Evolutionary conservation across 495 filamentous ascomycete species (phyloP), one percentile per base, ranked within the genome.

Genomic region (Pyronema omphalodes): DNA sequence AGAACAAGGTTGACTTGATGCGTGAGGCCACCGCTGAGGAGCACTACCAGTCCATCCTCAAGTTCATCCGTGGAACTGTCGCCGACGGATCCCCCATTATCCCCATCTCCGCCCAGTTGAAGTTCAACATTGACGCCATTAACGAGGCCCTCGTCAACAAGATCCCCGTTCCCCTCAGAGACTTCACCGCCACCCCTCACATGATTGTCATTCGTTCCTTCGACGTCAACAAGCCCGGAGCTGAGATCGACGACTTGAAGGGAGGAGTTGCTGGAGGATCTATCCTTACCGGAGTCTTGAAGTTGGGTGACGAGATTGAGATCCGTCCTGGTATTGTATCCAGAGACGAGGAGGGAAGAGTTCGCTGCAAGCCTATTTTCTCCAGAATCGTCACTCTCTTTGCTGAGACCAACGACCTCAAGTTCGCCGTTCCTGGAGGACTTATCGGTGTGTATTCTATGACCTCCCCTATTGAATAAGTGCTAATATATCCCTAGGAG

Each of bases 141-240:
- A 93, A 91, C 71, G 89, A 96, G 67, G 76, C 82, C 54, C 85
- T 98, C 51, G 83, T 93, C 58, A 82, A 84, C 57, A 88, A 84
- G 65, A 94, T 98, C 57, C 93, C 93, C 15, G 81, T 96, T 17
- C 91, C 91, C 2, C 63, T 81, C 34, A 76, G 91, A 69, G 86
- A 95, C 68, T 96, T 96, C 73, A 74, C 79, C 53, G 79, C 81
- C 57, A 83, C 84, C 41, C 91, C 91, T 29, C 87, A 93, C 70
- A 94, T 98, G 85, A 98, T 98, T 62, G 81, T 96, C 63, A 98
- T 98, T 67, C 83, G 91, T 59, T 95, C 88, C 4, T 98, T 98
- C 68, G 91, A 98, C 64, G 93, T 98, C 60, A 98, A 98, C 79
- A 98, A 98, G 76, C 91, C 91, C 37, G 91, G 91, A 77, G 87